Evolutionary conservation across 2,329 filamentous ascomycete species (phyloP).

Genomic region (Bipolaris sorokiniana): DNA sequence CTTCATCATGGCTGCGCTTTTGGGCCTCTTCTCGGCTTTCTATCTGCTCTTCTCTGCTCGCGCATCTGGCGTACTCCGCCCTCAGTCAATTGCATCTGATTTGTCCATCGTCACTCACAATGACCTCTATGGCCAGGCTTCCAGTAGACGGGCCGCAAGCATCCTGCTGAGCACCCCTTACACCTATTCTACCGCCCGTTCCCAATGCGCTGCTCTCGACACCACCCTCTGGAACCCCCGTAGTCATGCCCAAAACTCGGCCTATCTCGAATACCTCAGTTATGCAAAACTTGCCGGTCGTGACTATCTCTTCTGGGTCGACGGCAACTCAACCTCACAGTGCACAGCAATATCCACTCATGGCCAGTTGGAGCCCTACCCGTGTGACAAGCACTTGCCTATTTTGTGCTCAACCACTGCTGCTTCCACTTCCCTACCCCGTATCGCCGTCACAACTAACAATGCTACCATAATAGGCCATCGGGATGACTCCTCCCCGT

Average conservation of each 20-base stretch:
- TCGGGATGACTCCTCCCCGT: slow-evolving; percentile 49
- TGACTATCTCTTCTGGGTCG: not conserved
- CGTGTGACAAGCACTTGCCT: too few species aligned
- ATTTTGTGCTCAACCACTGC: slow-evolving; percentile 32
- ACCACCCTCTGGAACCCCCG: slow-evolving; percentile 29
- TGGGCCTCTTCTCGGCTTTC: slow-evolving; percentile 6
- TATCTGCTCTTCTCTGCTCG: slow-evolving; percentile 10
- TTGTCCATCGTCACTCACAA: slow-evolving; percentile 40
- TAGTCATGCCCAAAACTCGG: slow-evolving; percentile 11
- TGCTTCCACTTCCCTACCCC: too few species aligned
- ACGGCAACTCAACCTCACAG: slow-evolving; percentile 16
- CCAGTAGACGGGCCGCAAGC: slow-evolving; percentile 24
- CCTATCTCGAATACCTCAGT: slow-evolving; percentile 22
- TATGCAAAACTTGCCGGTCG: slow-evolving; percentile 17
- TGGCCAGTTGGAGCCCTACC: too few species aligned
- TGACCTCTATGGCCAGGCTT: slow-evolving; percentile 34
- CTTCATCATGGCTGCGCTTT: not conserved
- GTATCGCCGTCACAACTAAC: slow-evolving; percentile 22
- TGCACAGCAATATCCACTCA: too few species aligned
- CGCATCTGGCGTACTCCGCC: slow-evolving; percentile 24
- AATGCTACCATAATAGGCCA: slow-evolving; percentile 44
- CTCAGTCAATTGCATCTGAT: slow-evolving; percentile 36
- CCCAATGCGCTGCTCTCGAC: slow-evolving; percentile 29
- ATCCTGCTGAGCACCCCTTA: slow-evolving; percentile 26
- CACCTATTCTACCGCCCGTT: slow-evolving; percentile 13